Evolutionary conservation across 805 yeast genomes (phyloP), one percentile per base, ranked within the genome.

Genomic region (Barnettozyma siamensis): DNA sequence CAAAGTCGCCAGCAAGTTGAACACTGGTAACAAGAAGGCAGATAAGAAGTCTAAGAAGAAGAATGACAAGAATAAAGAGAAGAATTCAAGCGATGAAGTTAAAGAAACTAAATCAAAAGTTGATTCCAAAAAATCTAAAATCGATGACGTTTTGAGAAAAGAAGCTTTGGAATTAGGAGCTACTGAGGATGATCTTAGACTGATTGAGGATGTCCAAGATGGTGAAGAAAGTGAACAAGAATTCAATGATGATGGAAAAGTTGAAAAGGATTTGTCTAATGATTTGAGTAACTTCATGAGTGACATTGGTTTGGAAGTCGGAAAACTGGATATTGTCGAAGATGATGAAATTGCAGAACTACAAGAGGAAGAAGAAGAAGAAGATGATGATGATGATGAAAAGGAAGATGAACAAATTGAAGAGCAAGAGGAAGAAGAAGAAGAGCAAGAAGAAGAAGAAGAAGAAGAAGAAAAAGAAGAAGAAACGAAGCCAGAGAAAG

Each of bases 81-180:
- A 49, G 33, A 41, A 54, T 30, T 49, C 44, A 13, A 35, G 50
- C 33, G 24, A 31, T 13, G 12, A 24, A n/a, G 26, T 9, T 10
- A 27, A 38, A 33, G 13, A 31, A 15, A 16, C 35, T 17, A 18
- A 33, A 34, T 28, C 32, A 20, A 31, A 42, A 15, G 13, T 10
- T 11, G 15, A 13, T 8, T 20, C 34, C n/a, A 37, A 35, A 19
- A 37, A 39, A 16, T 16, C 43, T 4, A 31, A 42, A 5, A 37
- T 31, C 23, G 46, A 37, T 31, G 62, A 58, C 8, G 54, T 46
- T 2, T 59, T 86, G 37, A 78, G 83, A 50, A 76, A 79, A 45
- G 94, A 83, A 64, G 94, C 95, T 3, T 59, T 80, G 12, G 80
- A 80, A 18, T 64, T 89, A 23, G 96, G 97, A 27, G 98, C 96